Evolutionary conservation across 2,329 filamentous ascomycete genomes (phyloP).

Genomic region (Talaromyces atroroseus): DNA sequence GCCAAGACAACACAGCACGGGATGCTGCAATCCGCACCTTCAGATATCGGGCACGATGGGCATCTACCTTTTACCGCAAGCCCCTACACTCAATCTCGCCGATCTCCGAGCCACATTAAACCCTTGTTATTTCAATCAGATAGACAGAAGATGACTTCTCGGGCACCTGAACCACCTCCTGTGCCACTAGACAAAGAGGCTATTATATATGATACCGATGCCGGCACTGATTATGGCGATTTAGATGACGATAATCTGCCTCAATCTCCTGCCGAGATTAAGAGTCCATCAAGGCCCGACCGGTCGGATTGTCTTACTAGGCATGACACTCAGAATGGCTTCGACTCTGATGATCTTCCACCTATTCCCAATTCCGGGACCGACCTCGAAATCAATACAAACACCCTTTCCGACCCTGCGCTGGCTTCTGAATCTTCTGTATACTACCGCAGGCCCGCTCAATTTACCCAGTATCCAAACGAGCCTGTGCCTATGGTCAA

Average conservation of each 20-base stretch:
- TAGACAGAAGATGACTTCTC: not conserved
- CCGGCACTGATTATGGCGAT: slow-evolving; percentile 32
- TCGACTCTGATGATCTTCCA: slow-evolving; percentile 31
- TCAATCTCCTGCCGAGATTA: not conserved
- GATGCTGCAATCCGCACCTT: not conserved
- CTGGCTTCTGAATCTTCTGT: slow-evolving; percentile 33
- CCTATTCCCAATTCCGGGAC: slow-evolving; percentile 19
- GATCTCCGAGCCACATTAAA: not conserved
- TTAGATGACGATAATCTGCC: slow-evolving; percentile 20
- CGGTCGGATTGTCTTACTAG: slow-evolving; percentile 7
- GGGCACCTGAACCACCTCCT: not conserved
- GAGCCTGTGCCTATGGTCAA: slow-evolving; percentile 31
- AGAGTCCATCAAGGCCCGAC: slow-evolving; percentile 4
- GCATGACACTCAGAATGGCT: slow-evolving; percentile 8
- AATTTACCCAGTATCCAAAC: slow-evolving; percentile 32
- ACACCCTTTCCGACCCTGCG: slow-evolving; percentile 21
- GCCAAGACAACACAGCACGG: not conserved
- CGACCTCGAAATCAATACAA: slow-evolving; percentile 21
- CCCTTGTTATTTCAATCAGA: not conserved
- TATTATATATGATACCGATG: slow-evolving; percentile 41
- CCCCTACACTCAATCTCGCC: not conserved
- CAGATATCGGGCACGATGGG: not conserved
- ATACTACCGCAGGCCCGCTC: slow-evolving; percentile 32
- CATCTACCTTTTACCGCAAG: not conserved
- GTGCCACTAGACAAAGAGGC: slow-evolving; percentile 21